Conservation (phyloP, 164 flowering plant genomes). For the Tetrastigma voinierianum region DNA sequence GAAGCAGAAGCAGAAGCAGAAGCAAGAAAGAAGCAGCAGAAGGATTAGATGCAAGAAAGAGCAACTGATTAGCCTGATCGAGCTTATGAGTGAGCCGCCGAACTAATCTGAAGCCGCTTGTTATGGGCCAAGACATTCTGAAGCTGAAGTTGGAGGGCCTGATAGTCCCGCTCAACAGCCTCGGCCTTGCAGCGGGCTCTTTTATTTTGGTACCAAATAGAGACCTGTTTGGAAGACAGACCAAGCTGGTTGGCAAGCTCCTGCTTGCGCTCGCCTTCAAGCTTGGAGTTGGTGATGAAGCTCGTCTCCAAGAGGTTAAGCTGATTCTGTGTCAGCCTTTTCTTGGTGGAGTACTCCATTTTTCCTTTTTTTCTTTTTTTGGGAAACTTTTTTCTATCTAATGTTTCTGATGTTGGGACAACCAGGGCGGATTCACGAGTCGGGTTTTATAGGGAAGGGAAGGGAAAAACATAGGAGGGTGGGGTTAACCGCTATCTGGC, state of each 20-base stretch:
- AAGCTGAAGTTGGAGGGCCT: constrained; percentile 27
- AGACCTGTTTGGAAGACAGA: constrained; percentile 34
- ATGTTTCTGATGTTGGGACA: background rate
- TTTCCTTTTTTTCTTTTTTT: background rate
- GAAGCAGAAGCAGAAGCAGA: constrained; percentile 14
- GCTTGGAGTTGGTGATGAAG: constrained; percentile 33
- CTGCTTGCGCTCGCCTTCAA: constrained; percentile 29
- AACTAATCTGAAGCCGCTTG: constrained; percentile 32
- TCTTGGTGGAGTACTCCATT: constrained; percentile 16
- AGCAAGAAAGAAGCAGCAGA: constrained; percentile 11
- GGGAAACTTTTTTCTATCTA: no score
- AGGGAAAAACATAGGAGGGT: no score
- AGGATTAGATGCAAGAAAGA: constrained; percentile 8
- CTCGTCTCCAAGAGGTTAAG: constrained; percentile 28
- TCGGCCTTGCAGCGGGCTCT: constrained; percentile 40
- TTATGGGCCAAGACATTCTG: constrained; percentile 33
- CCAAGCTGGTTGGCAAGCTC: constrained; percentile 34
- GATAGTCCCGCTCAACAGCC: constrained; percentile 30
- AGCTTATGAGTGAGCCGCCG: constrained; percentile 32
- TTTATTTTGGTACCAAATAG: constrained; percentile 49
- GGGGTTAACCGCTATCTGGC: no score
- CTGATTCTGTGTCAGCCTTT: constrained; percentile 36
- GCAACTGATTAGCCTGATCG: constrained; percentile 27
- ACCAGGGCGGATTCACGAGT: no score
- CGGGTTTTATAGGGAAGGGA: no score